phyloP scores from a whole-genome alignment of 164 flowering plant species.

The Saururus chinensis region DNA sequence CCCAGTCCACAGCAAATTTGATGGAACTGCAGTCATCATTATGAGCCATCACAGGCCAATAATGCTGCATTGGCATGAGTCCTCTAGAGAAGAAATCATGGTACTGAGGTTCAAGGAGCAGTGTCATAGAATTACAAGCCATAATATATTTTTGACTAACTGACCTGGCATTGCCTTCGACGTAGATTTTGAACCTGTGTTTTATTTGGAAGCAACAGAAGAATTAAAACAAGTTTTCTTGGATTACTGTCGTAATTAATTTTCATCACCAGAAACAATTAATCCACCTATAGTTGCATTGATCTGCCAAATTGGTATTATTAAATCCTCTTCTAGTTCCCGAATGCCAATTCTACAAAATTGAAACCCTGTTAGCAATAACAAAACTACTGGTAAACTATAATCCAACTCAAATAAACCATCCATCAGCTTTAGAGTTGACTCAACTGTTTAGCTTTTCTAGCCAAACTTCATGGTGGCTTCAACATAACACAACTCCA shows the following conservation, averaged over 20 bases:
- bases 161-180: slow-evolving; percentile 68
- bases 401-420: too few relatives aligned
- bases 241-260: not conserved
- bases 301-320: slow-evolving; percentile 33
- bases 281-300: slow-evolving; percentile 43
- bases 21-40: slow-evolving; percentile 36
- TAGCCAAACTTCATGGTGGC: too few relatives aligned
- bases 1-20: slow-evolving; percentile 66
- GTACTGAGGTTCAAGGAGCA: slow-evolving; percentile 33
- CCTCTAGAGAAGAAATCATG: slow-evolving; percentile 59
- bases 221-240: not conserved
- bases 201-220: not conserved
- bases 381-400: too few relatives aligned
- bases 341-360: slow-evolving; percentile 38
- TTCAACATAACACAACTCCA: too few relatives aligned
- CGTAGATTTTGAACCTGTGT: slow-evolving; percentile 47
- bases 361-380: not conserved
- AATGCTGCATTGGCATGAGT: slow-evolving; percentile 43
- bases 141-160: slow-evolving; percentile 62
- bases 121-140: slow-evolving; percentile 51
- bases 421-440: too few relatives aligned
- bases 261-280: not conserved
- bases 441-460: too few relatives aligned
- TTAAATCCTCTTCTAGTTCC: slow-evolving; percentile 33
- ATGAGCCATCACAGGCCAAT: slow-evolving; percentile 48